These are phyloP conservation scores for Myxozyma lipomycoides DNA, from an alignment of 805 yeast species.

Conservation along the genomic window DNA sequence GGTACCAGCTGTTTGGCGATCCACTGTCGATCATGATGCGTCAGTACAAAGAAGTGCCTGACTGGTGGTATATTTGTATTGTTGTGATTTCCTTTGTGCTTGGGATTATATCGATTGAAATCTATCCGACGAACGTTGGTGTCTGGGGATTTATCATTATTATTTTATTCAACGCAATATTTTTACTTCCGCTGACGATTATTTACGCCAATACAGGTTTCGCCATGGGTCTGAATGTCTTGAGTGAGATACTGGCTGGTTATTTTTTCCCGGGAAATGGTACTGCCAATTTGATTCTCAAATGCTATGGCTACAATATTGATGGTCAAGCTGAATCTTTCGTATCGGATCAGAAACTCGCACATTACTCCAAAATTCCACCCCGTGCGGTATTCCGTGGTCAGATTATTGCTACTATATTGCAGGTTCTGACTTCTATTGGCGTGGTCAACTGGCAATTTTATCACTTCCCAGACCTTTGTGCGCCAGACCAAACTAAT, in stretches of 20 bases:
- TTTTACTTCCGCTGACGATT: slow-evolving; percentile 59
- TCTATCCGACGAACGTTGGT: slow-evolving; percentile 51
- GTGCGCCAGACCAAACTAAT: slow-evolving; percentile 39
- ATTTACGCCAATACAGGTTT: slow-evolving; percentile 61
- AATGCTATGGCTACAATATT: slow-evolving; percentile 56
- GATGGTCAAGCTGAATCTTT: slow-evolving; percentile 54
- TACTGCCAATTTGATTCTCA: slow-evolving; percentile 36
- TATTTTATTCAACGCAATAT: slow-evolving; percentile 49
- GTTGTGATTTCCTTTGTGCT: slow-evolving; percentile 47
- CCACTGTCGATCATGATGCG: slow-evolving; percentile 48
- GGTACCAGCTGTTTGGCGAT: slow-evolving; percentile 8
- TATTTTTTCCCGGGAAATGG: slow-evolving; percentile 40
- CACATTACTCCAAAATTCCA: slow-evolving; percentile 60
- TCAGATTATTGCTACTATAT: slow-evolving; percentile 45
- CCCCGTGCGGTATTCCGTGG: slow-evolving; percentile 58
- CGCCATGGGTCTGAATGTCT: slow-evolving; percentile 56
- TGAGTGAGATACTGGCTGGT: slow-evolving; percentile 62
- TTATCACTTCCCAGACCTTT: slow-evolving; percentile 36
- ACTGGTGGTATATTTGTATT: slow-evolving; percentile 54
- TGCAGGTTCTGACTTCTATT: slow-evolving; percentile 42
- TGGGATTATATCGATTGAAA: slow-evolving; percentile 45
- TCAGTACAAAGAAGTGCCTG: slow-evolving; percentile 58
- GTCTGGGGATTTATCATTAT: slow-evolving; percentile 62
- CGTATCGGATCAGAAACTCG: slow-evolving; percentile 56
- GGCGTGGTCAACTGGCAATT: slow-evolving; percentile 40